Conservation (phyloP, 176 grass and related monocot genomes). For the Musa acuminata region DNA sequence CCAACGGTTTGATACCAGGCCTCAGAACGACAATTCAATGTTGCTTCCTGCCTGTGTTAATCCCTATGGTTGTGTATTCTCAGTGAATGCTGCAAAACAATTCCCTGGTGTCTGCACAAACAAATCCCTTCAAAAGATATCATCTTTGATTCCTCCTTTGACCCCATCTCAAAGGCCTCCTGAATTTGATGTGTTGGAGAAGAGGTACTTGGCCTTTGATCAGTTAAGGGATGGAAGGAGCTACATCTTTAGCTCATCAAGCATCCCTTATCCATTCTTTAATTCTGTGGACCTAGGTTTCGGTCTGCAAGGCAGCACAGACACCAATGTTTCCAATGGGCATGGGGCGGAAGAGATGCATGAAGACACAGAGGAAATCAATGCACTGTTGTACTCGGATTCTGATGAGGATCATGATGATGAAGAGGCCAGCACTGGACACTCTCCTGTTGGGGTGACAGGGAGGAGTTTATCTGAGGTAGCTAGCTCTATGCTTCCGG, state of each 20-base stretch:
- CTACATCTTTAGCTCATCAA: neutral
- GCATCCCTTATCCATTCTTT: constrained; percentile 5
- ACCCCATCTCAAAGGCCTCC: constrained; percentile 13
- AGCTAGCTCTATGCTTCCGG: constrained; percentile 24
- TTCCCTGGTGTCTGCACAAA: constrained; percentile 20
- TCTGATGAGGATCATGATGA: constrained; percentile 43
- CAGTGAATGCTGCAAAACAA: constrained; percentile 22
- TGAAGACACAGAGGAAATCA: too few relatives aligned
- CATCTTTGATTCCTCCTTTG: constrained; percentile 19
- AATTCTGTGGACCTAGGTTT: constrained; percentile 25
- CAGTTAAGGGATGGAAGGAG: constrained; percentile 25
- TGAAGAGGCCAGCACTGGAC: constrained; percentile 26
- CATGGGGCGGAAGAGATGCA: constrained; percentile 47
- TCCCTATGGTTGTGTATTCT: constrained; percentile 20
- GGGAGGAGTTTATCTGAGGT: constrained; percentile 36
- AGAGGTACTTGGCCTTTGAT: constrained; percentile 32
- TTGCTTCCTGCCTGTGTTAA: constrained; percentile 28
- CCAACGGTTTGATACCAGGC: constrained; percentile 26
- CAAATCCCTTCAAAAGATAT: constrained; percentile 6
- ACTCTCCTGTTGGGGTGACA: constrained; percentile 19
- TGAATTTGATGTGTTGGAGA: constrained; percentile 10
- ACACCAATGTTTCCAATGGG: constrained; percentile 51
- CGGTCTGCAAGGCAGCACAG: constrained; percentile 55
- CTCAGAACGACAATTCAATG: constrained; percentile 29
- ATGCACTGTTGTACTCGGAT: constrained; percentile 66